phyloP scores from a whole-genome alignment of 78 protist genomes.

The Planoprotostelium fungivorum region DNA sequence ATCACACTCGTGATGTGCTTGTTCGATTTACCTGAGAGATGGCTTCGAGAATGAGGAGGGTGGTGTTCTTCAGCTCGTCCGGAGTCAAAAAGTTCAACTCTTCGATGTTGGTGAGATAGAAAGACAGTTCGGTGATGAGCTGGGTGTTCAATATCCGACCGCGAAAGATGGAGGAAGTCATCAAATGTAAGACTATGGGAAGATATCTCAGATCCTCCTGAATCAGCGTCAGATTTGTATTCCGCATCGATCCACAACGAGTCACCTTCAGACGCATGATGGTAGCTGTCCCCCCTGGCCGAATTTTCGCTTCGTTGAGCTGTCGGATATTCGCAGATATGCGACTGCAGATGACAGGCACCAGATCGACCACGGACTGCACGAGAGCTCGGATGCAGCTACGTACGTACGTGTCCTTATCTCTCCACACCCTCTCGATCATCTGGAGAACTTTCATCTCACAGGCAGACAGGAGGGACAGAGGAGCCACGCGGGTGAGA shows the following conservation, averaged over 20 bases:
- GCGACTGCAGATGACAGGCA: background rate
- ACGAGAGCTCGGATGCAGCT: background rate
- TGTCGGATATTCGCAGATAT: background rate
- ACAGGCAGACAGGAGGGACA: background rate
- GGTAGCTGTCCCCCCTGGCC: background rate
- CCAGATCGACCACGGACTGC: background rate
- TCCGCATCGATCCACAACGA: background rate
- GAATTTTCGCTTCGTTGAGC: background rate
- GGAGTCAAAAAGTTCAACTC: background rate
- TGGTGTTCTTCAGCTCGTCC: background rate
- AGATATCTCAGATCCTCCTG: background rate
- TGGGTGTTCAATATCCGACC: background rate
- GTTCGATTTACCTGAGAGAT: background rate
- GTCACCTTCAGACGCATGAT: background rate
- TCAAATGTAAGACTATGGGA: background rate
- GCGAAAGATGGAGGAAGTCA: background rate
- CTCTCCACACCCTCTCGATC: background rate
- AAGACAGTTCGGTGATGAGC: background rate
- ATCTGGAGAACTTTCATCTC: background rate
- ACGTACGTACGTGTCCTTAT: background rate
- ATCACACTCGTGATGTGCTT: background rate
- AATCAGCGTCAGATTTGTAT: background rate
- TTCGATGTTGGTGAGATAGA: background rate
- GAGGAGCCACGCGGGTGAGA: background rate
- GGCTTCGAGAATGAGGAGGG: background rate